Percentiles rank a stretch among this genome's conserved stretches.
Conservation (phyloP, 306 rosid species). For the Vigna radiata region DNA sequence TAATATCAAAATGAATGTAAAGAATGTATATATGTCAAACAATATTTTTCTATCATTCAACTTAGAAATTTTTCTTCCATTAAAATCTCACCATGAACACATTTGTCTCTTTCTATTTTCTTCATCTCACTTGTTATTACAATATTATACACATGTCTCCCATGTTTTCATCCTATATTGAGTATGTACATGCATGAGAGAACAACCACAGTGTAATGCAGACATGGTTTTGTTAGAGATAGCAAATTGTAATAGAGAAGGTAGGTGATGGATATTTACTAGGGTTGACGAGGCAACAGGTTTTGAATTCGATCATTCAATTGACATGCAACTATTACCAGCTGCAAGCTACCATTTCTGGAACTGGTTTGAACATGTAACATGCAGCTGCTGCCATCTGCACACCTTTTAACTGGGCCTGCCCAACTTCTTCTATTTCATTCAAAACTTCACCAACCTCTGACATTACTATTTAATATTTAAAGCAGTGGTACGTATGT, state of each 20-base stretch:
- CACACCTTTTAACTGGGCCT: neutral
- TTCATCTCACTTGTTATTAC: too few relatives aligned
- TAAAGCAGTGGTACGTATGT: too few relatives aligned
- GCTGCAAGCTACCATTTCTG: neutral
- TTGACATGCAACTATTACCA: neutral
- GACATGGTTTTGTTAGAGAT: neutral
- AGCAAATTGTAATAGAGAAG: neutral
- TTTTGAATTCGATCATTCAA: slow-evolving; percentile 33
- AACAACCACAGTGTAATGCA: neutral
- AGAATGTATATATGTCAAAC: too few relatives aligned
- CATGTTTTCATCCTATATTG: too few relatives aligned
- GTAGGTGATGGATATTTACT: slow-evolving; percentile 40
- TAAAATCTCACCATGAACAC: too few relatives aligned
- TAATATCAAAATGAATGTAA: too few relatives aligned
- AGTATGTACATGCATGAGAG: too few relatives aligned
- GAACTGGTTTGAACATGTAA: neutral
- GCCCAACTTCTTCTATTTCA: neutral
- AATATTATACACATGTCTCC: too few relatives aligned
- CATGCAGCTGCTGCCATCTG: slow-evolving; percentile 27
- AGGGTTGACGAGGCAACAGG: neutral
- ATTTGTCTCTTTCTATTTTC: too few relatives aligned
- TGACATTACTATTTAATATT: neutral
- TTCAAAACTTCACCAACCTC: slow-evolving; percentile 44
- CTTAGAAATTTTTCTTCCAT: too few relatives aligned
- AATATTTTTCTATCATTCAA: too few relatives aligned